phyloP scores from a whole-genome alignment of 2,329 filamentous ascomycete species.

The Penicillium sp. region DNA sequence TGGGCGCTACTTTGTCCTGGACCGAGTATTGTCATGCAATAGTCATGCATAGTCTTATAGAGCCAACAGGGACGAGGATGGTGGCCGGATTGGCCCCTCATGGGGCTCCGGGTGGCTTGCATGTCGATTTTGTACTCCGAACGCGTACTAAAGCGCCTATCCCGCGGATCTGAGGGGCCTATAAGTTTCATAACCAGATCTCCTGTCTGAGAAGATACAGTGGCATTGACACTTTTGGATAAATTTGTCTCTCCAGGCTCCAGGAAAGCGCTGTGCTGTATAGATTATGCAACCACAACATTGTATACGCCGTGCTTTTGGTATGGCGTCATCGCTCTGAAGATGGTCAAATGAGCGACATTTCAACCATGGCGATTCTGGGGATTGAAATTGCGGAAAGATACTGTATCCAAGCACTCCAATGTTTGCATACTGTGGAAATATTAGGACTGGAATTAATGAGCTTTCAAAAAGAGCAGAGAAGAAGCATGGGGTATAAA shows the following conservation, averaged over 20 bases:
- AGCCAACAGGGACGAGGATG: not conserved
- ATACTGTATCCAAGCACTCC: not conserved
- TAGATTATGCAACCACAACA: not conserved
- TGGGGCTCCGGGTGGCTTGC: constrained; percentile 8
- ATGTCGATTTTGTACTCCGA: not conserved
- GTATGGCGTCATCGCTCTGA: constrained; percentile 4
- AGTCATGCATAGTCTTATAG: constrained; percentile 1
- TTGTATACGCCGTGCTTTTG: not conserved
- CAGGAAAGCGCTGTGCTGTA: not conserved
- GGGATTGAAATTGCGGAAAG: not conserved
- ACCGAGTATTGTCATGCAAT: not conserved
- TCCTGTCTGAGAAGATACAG: not conserved
- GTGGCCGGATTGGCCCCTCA: not conserved
- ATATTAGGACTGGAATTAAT: not conserved
- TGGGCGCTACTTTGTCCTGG: not conserved
- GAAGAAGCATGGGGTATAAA: not conserved
- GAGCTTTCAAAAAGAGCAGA: not conserved
- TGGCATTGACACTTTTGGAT: not conserved
- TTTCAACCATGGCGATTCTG: not conserved
- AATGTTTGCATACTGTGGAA: no score
- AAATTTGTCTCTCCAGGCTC: not conserved
- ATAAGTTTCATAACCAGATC: not conserved
- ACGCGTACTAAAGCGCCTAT: not conserved
- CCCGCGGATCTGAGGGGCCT: not conserved
- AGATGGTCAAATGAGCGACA: not conserved